A percentile compares a stretch with the other conserved stretches of the same genome.
phyloP scores from a whole-genome alignment of 2,329 filamentous ascomycete species.

The Hymenoscyphus salicellus region DNA sequence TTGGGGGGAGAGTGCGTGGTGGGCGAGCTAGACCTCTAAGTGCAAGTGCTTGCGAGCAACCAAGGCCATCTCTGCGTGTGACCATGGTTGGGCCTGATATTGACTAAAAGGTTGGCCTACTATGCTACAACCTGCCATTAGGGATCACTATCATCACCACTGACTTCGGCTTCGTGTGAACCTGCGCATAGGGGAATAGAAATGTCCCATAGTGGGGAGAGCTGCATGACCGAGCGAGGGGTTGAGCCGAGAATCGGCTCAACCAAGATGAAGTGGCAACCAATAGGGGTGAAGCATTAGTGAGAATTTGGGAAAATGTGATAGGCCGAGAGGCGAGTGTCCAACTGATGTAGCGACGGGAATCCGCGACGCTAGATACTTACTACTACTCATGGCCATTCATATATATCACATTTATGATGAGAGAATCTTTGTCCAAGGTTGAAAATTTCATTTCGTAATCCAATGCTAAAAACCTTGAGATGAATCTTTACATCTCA shows the following conservation, averaged over 20 bases:
- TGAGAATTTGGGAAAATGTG: too few relatives aligned
- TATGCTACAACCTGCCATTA: constrained; percentile 18
- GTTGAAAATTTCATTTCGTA: too few relatives aligned
- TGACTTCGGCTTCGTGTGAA: constrained; percentile 12
- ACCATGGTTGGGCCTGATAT: constrained; percentile 11
- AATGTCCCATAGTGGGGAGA: not conserved
- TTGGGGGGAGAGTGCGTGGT: not conserved
- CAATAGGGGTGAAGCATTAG: too few relatives aligned
- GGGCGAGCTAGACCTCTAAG: constrained; percentile 23
- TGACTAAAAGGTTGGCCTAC: constrained; percentile 11
- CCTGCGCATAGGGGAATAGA: constrained; percentile 20
- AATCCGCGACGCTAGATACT: too few relatives aligned
- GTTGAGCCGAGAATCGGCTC: constrained; percentile 11
- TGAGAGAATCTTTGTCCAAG: too few relatives aligned
- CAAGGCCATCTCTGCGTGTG: constrained; percentile 19
- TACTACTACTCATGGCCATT: too few relatives aligned
- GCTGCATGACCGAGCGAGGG: not conserved
- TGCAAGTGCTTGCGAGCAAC: constrained; percentile 22
- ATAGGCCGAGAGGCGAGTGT: too few relatives aligned
- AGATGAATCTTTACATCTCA: too few relatives aligned
- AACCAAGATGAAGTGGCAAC: too few relatives aligned
- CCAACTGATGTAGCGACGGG: too few relatives aligned
- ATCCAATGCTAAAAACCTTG: too few relatives aligned
- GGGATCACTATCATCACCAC: constrained; percentile 6
- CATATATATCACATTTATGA: too few relatives aligned